phyloP scores from a whole-genome alignment of 371 early-diverging fungal genomes.

The Syncephalis plumigaleata region DNA sequence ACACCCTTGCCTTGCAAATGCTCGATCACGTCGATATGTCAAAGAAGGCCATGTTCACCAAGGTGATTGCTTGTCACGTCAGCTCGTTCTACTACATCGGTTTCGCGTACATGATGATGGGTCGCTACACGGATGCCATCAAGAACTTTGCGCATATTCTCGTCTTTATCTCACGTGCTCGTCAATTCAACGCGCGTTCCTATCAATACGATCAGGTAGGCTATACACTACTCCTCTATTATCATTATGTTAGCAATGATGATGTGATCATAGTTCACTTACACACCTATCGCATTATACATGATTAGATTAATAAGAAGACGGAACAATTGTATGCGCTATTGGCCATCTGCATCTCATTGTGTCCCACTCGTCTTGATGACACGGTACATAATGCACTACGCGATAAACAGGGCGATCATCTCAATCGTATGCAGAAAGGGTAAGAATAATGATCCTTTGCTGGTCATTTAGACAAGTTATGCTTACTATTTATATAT shows the following conservation, averaged over 20 bases:
- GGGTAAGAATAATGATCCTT: slow-evolving; percentile 26
- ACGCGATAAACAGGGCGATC: slow-evolving; percentile 86
- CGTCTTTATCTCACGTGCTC: slow-evolving; percentile 57
- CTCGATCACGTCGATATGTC: slow-evolving; percentile 87
- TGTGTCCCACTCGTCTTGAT: slow-evolving; percentile 86
- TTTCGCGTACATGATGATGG: slow-evolving; percentile 95
- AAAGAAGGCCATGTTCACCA: slow-evolving; percentile 81
- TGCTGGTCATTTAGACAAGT: background rate
- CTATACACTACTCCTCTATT: slow-evolving; percentile 1
- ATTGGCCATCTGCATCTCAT: slow-evolving; percentile 73
- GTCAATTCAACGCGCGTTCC: slow-evolving; percentile 22
- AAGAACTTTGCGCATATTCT: slow-evolving; percentile 80
- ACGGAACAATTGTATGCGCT: slow-evolving; percentile 89
- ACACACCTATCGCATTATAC: background rate
- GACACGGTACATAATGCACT: slow-evolving; percentile 74
- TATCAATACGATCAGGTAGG: slow-evolving; percentile 77
- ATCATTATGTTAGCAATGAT: too few species aligned
- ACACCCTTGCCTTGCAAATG: slow-evolving; percentile 81
- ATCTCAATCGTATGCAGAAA: slow-evolving; percentile 70
- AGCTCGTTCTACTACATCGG: slow-evolving; percentile 93
- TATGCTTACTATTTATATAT: background rate
- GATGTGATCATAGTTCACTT: too few species aligned
- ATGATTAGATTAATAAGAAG: slow-evolving; percentile 57
- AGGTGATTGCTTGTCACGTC: slow-evolving; percentile 90
- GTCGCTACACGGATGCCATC: slow-evolving; percentile 90